Evolutionary conservation across 2,329 filamentous ascomycete genomes (phyloP).

Genomic region (Beauveria bassiana): DNA sequence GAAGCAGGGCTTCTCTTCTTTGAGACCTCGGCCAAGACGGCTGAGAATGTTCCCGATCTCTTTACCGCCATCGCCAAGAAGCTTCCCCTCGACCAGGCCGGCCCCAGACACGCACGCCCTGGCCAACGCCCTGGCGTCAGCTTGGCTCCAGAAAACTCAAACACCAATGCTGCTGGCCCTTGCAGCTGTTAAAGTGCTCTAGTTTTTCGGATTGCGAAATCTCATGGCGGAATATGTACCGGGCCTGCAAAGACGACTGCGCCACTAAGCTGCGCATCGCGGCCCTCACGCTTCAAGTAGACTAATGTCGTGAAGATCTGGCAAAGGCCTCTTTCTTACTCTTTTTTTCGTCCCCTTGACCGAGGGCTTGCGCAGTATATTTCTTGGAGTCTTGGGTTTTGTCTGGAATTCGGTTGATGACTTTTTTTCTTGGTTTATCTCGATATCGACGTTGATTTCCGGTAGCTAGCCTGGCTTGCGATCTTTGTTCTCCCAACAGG

Average conservation of each 20-base stretch:
- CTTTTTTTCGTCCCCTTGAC: constrained; percentile 16
- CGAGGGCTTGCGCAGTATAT: constrained; percentile 25
- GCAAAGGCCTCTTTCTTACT: neutral
- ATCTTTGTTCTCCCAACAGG: neutral
- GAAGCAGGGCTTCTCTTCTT: constrained; percentile 96
- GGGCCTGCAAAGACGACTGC: neutral
- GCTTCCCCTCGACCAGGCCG: constrained; percentile 88
- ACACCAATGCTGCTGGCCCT: constrained; percentile 47
- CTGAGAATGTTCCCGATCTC: constrained; percentile 89
- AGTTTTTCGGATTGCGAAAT: neutral
- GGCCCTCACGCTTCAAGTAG: neutral
- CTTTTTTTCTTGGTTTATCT: constrained; percentile 21
- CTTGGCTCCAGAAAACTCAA: constrained; percentile 47
- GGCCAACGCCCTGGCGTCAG: constrained; percentile 53
- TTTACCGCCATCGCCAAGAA: constrained; percentile 99
- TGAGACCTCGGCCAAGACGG: constrained; percentile 95
- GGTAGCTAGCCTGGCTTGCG: constrained; percentile 1
- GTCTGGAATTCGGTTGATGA: constrained; percentile 29
- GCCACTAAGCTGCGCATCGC: neutral
- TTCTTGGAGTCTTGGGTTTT: constrained; percentile 34
- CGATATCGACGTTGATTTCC: constrained; percentile 14
- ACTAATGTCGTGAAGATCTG: constrained; percentile 8
- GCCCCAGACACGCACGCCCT: constrained; percentile 74
- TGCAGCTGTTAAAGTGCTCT: constrained; percentile 43
- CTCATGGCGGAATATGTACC: neutral